Evolutionary conservation across 768 basidiomycete species (phyloP).

Genomic region (Mycena sanguinolenta): DNA sequence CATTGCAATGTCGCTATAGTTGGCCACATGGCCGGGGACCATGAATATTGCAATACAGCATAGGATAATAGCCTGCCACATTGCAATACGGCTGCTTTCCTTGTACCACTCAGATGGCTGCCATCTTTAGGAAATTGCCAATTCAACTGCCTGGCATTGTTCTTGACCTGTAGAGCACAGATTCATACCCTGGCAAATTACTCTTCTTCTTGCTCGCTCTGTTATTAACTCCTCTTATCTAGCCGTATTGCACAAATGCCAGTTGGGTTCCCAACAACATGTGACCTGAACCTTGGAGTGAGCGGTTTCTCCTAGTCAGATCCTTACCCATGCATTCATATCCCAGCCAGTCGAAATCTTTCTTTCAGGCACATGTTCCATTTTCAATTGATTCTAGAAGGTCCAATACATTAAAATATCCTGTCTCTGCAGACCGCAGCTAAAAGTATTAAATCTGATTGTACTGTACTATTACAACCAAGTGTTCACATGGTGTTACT

Average conservation of each 20-base stretch:
- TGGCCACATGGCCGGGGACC: no score
- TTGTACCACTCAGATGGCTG: background rate
- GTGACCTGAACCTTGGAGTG: background rate
- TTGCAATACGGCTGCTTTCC: background rate
- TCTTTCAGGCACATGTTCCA: background rate
- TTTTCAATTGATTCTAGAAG: slow-evolving; percentile 1
- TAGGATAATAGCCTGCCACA: no score
- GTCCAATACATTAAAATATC: background rate
- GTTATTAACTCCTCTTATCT: background rate
- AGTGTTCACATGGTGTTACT: no score
- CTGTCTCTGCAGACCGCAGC: background rate
- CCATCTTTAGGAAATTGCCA: no score
- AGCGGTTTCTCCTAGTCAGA: no score
- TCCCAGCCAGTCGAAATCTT: background rate
- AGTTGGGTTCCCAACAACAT: background rate
- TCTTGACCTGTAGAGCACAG: background rate
- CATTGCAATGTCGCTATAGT: no score
- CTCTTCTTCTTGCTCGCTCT: background rate
- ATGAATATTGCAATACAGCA: no score
- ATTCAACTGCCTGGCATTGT: no score
- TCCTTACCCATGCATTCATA: background rate
- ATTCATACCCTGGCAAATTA: background rate
- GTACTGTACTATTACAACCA: no score
- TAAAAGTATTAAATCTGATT: background rate
- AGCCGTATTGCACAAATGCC: background rate